Conservation (phyloP, 2,329 filamentous ascomycete species). For the Aspergillus viridinutans region DNA sequence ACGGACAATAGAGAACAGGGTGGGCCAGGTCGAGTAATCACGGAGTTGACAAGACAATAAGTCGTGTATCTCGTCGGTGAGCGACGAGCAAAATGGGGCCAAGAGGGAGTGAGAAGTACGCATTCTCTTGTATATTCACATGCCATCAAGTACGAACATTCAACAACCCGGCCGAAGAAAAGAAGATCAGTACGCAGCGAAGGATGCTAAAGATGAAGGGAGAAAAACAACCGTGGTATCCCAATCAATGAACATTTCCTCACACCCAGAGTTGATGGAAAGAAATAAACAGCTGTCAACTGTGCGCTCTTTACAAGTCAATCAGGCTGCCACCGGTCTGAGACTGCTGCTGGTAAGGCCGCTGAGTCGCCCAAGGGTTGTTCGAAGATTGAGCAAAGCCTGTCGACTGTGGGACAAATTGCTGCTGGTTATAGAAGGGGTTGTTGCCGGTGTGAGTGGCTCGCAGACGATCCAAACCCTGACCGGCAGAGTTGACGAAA, state of each 20-base stretch:
- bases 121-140: neutral
- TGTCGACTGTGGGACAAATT: slow-evolving; percentile 47
- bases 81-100: neutral
- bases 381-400: slow-evolving; percentile 40
- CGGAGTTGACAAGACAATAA: neutral
- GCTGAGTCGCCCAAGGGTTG: slow-evolving; percentile 55
- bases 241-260: neutral
- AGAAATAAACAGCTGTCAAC: neutral
- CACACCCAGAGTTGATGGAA: neutral
- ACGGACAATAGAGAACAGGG: slow-evolving; percentile 1
- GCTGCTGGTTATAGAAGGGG: slow-evolving; percentile 71
- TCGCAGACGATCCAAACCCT: slow-evolving; percentile 70
- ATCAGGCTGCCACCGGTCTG: slow-evolving; percentile 56
- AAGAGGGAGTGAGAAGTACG: neutral
- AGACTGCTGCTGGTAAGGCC: slow-evolving; percentile 41
- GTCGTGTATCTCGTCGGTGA: neutral
- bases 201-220: neutral
- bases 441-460: slow-evolving; percentile 70
- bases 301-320: slow-evolving; percentile 45
- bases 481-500: slow-evolving; percentile 92
- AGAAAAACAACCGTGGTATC: neutral
- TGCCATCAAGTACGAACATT: neutral
- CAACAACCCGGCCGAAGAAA: neutral
- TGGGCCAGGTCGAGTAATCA: neutral
- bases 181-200: neutral